phyloP scores from a whole-genome alignment of 345 rosid species.

The Erodium maritimum region DNA sequence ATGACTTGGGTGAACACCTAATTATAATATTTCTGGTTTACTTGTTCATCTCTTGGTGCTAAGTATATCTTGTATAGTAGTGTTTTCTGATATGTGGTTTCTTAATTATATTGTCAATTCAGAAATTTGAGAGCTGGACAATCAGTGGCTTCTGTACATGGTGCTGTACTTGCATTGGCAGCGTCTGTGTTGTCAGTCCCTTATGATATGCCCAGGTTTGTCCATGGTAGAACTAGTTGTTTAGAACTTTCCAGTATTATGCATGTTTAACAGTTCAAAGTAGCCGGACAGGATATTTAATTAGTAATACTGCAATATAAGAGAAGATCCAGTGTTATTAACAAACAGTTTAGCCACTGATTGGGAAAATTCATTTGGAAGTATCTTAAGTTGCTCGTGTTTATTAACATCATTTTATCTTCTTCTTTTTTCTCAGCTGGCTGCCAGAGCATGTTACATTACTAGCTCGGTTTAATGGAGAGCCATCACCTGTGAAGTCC shows the following conservation, averaged over 20 bases:
- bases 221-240: conserved; percentile 7
- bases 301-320: too few species aligned
- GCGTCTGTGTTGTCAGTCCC: conserved; percentile 96
- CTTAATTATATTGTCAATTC: conserved; percentile 21
- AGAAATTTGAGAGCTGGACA: conserved; percentile 38
- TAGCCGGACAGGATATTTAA: too few species aligned
- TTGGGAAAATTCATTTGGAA: not conserved
- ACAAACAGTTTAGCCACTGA: too few species aligned
- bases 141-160: conserved; percentile 61
- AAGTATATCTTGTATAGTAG: not conserved
- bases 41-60: too few species aligned
- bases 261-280: not conserved
- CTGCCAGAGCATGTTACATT: conserved; percentile 83
- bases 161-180: conserved; percentile 89
- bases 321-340: too few species aligned
- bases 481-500: conserved; percentile 82
- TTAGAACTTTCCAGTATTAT: not conserved
- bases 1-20: too few species aligned
- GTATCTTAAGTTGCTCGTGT: not conserved
- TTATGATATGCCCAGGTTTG: conserved; percentile 96
- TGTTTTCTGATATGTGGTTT: conserved; percentile 4
- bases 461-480: conserved; percentile 70
- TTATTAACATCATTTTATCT: not conserved
- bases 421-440: conserved; percentile 44
- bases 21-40: too few species aligned